Evolutionary conservation across 257 asterid genomes (phyloP), one percentile per base, ranked within the genome.

Genomic region (Phtheirospermum japonicum): DNA sequence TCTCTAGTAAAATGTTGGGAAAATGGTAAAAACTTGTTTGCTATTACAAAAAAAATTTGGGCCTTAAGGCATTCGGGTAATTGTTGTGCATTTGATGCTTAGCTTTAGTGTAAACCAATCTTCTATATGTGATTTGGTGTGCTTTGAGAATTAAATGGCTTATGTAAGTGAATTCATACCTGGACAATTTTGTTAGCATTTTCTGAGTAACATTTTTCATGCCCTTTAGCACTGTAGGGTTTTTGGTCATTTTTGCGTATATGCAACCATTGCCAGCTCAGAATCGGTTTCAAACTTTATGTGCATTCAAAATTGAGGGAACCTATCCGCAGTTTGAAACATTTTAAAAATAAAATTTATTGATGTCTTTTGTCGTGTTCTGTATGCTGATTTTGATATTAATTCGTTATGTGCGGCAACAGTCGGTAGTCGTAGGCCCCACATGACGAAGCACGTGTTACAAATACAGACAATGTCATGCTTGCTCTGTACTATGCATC

Each of bases 181-280:
- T 49, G 52, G 75, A 33, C 16, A 6, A 9, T 49, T 49, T 23
- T 49, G 5, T 39, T 4, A 48, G 43, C 23, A 19, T 70, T 66
- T 57, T 6, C 19, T 6, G n/a, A 40, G 11, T 66, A 40, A 45
- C 45, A 9, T 50, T 23, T 58, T 55, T 11, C 59, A 45, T 19
- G 49, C 20, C 62, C 59, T 65, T 65, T 49, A 18, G 39, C 73
- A 33, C 42, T 16, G 7, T 5, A 61, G 59, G 34, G 34, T 52
- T 65, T 69, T 61, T 67, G 43, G 26, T 33, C n/a, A 46, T 67
- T 70, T 58, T 39, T 49, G 13, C 30, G 18, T 51, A 48, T 42
- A 46, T 16, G 59, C 7, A 63, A 69, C 65, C 48, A 12, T 43
- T 33, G 7, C 71, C 71, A 6, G 68, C 58, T 36, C 60, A 59